Conservation (phyloP, 2,329 filamentous ascomycete genomes). For the Hymenoscyphus occultus region DNA sequence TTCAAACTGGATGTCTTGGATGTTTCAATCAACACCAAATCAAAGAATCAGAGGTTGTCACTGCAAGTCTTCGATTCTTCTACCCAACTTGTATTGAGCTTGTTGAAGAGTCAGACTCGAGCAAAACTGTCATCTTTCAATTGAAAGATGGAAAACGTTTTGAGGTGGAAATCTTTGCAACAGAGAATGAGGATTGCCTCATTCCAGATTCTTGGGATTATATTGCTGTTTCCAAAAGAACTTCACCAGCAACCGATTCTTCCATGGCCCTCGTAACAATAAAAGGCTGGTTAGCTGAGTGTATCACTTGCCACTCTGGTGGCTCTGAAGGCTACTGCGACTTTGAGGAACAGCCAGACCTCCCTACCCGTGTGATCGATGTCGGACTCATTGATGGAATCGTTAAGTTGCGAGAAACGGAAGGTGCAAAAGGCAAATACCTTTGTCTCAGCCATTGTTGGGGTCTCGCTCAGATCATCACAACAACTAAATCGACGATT, state of each 20-base stretch:
- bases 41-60: constrained; percentile 4
- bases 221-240: constrained; percentile 5
- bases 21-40: constrained; percentile 9
- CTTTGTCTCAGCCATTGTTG: constrained; percentile 20
- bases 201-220: constrained; percentile 9
- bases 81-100: background rate
- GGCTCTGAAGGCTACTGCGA: background rate
- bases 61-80: constrained; percentile 4
- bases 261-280: background rate
- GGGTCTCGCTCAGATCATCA: constrained; percentile 13
- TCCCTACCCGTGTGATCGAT: background rate
- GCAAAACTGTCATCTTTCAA: constrained; percentile 3
- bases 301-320: background rate
- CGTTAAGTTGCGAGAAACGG: constrained; percentile 6
- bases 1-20: constrained; percentile 1
- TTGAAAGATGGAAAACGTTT: constrained; percentile 2
- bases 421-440: background rate
- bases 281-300: constrained; percentile 2
- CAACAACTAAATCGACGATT: constrained; percentile 6
- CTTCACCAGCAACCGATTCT: constrained; percentile 10
- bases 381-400: background rate
- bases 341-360: background rate
- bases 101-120: constrained; percentile 3
- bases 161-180: constrained; percentile 7
- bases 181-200: constrained; percentile 2